phyloP scores from a whole-genome alignment of 306 rosid genomes.

The Begonia peltatifolia region DNA sequence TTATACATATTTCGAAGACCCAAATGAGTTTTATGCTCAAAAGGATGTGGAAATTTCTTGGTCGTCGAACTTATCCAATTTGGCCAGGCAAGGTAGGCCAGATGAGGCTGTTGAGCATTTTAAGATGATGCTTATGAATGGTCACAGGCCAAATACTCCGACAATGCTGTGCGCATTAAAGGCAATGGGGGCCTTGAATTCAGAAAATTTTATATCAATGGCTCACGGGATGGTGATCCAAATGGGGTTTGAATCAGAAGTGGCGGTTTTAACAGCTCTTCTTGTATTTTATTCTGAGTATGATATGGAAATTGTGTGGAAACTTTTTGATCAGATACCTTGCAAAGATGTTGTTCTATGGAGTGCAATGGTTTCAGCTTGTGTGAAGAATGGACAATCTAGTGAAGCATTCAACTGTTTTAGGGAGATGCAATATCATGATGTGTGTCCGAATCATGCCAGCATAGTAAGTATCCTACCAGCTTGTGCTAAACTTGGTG shows the following conservation, averaged over 20 bases:
- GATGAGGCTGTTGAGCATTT: conserved; percentile 6
- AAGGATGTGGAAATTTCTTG: conserved; percentile 4
- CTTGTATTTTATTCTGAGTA: conserved; percentile 7
- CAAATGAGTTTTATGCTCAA: conserved; percentile 5
- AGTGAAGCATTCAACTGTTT: conserved; percentile 7
- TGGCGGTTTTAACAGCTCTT: conserved; percentile 8
- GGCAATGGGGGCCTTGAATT: conserved; percentile 8
- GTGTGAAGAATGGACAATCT: conserved; percentile 10
- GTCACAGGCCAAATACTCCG: conserved; percentile 6
- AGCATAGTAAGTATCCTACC: conserved; percentile 14
- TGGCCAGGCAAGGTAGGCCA: conserved; percentile 12
- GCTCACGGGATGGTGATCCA: conserved; percentile 9
- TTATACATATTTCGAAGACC: conserved; percentile 5
- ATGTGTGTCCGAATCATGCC: conserved; percentile 12
- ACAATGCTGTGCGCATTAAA: conserved; percentile 7
- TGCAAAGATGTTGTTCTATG: conserved; percentile 11
- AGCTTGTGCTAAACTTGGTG: conserved; percentile 14
- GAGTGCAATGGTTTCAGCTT: conserved; percentile 12
- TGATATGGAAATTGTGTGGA: conserved; percentile 11
- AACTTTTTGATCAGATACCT: conserved; percentile 11
- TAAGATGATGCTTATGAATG: conserved; percentile 10
- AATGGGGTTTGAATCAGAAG: conserved; percentile 12
- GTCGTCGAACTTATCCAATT: conserved; percentile 7
- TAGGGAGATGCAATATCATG: conserved; percentile 15
- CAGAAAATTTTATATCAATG: conserved; percentile 5